phyloP scores from a whole-genome alignment of 805 yeast species.

The Kluyveromyces dobzhanskii region DNA sequence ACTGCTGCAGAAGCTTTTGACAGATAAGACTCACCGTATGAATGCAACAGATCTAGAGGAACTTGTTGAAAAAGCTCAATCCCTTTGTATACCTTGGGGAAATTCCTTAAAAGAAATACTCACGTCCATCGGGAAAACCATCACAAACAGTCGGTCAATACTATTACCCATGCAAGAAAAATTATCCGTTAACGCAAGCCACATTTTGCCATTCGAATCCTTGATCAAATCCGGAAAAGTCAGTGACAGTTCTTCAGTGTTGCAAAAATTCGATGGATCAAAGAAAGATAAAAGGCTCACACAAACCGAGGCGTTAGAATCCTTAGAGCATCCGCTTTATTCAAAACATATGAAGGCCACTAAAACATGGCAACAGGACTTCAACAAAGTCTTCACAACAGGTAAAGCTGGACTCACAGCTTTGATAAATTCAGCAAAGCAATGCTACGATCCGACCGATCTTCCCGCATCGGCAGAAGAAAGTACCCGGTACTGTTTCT shows the following conservation, averaged over 20 bases:
- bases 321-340: conserved; percentile 9
- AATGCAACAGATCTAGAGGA: conserved; percentile 9
- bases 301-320: conserved; percentile 21
- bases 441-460: conserved; percentile 30
- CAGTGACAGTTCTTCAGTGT: conserved; percentile 1
- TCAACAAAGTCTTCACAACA: conserved; percentile 4
- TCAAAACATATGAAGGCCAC: conserved; percentile 9
- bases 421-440: conserved; percentile 16
- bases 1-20: conserved; percentile 10
- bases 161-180: conserved; percentile 11
- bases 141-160: conserved; percentile 9
- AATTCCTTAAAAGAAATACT: conserved; percentile 5
- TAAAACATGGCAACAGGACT: conserved; percentile 7
- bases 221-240: too few relatives aligned
- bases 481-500: conserved; percentile 42
- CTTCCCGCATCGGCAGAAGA: conserved; percentile 22
- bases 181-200: conserved; percentile 9
- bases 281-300: conserved; percentile 26
- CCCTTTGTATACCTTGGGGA: too few relatives aligned
- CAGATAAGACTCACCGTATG: conserved; percentile 7
- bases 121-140: conserved; percentile 8
- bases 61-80: not conserved
- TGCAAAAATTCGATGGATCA: conserved; percentile 24
- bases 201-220: too few relatives aligned
- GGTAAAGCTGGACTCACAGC: conserved; percentile 7